phyloP scores from a whole-genome alignment of 2,329 filamentous ascomycete species.

The Cryoendolithus antarcticus region DNA sequence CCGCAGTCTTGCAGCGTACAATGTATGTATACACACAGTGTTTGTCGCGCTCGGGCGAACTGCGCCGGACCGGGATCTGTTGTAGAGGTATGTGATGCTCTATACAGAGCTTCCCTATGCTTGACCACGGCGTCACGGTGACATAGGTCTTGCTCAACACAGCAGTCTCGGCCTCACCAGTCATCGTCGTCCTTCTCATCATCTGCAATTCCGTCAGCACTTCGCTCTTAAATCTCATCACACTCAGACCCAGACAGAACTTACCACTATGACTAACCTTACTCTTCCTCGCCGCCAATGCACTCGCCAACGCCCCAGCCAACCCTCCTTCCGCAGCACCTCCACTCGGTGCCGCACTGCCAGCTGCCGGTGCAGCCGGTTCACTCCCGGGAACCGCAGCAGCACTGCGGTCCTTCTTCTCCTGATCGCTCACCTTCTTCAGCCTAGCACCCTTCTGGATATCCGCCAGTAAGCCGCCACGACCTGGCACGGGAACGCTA shows the following conservation, averaged over 20 bases:
- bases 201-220: slow-evolving; percentile 37
- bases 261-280: slow-evolving; percentile 93
- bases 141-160: too few relatives aligned
- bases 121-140: too few relatives aligned
- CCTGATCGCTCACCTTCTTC: slow-evolving; percentile 59
- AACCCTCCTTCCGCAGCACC: slow-evolving; percentile 28
- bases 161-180: slow-evolving; percentile 37
- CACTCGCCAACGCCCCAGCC: slow-evolving; percentile 57
- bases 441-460: slow-evolving; percentile 56
- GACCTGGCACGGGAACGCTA: slow-evolving; percentile 32
- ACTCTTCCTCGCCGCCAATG: slow-evolving; percentile 73
- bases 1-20: too few relatives aligned
- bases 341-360: slow-evolving; percentile 39
- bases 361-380: slow-evolving; percentile 42
- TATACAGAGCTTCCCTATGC: too few relatives aligned
- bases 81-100: too few relatives aligned
- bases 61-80: too few relatives aligned
- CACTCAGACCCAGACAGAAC: slow-evolving; percentile 28
- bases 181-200: slow-evolving; percentile 68
- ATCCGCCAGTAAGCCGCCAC: slow-evolving; percentile 53
- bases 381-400: slow-evolving; percentile 46
- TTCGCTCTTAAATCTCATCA: background rate
- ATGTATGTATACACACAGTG: too few relatives aligned
- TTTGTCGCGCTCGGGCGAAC: too few relatives aligned
- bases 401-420: slow-evolving; percentile 60